A percentile compares a stretch with the other conserved stretches of the same genome.
phyloP scores from a whole-genome alignment of 169 alveolate species.

The Eimeria praecox region DNA sequence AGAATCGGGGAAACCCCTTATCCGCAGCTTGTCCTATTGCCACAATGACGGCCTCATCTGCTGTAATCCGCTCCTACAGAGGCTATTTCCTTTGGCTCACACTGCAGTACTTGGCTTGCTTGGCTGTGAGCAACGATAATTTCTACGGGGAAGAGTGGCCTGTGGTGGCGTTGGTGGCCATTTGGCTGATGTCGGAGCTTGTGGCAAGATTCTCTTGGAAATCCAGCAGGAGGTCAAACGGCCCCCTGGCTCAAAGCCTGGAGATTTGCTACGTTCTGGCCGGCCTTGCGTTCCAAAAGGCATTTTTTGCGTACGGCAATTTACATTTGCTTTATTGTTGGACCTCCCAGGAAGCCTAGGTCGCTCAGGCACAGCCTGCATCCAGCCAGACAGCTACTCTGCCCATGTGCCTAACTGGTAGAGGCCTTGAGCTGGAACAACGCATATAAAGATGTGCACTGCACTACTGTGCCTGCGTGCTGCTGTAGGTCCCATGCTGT shows the following conservation, averaged over 20 bases:
- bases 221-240: not conserved
- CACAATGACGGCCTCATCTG: slow-evolving; percentile 6
- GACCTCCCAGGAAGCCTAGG: not conserved
- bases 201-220: slow-evolving; percentile 2
- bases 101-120: not conserved
- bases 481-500: not conserved
- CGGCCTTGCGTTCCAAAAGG: slow-evolving; percentile 38
- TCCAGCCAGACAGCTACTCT: not conserved
- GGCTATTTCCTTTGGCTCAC: slow-evolving; percentile 38
- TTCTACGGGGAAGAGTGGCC: slow-evolving; percentile 46
- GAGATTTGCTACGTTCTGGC: slow-evolving; percentile 16
- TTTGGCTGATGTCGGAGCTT: slow-evolving; percentile 32
- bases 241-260: slow-evolving; percentile 8
- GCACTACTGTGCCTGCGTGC: not conserved
- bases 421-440: not conserved
- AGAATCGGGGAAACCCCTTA: not conserved
- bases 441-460: not conserved
- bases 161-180: slow-evolving; percentile 4
- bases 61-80: not conserved
- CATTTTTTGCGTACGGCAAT: not conserved
- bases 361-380: not conserved
- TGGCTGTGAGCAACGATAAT: not conserved
- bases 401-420: not conserved
- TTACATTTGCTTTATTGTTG: not conserved
- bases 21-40: not conserved